Conservation (phyloP, 2,329 filamentous ascomycete species). For the Diaporthe velutina region DNA sequence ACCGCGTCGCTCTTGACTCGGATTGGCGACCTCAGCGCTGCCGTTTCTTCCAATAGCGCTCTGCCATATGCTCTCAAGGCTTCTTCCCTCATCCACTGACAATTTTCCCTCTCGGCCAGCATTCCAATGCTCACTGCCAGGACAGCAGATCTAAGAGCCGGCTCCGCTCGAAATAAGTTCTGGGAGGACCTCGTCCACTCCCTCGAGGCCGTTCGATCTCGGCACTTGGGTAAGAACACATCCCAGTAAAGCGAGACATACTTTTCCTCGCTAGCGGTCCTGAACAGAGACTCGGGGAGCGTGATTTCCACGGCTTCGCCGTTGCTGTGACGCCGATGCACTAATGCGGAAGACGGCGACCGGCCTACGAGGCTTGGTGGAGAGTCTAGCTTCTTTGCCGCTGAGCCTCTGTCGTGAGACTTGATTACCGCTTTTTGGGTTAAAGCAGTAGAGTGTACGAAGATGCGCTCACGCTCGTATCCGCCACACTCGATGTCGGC, state of each 20-base stretch:
- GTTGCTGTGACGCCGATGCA: slow-evolving; percentile 21
- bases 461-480: slow-evolving; percentile 44
- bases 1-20: slow-evolving; percentile 41
- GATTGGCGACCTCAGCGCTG: slow-evolving; percentile 36
- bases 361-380: not conserved
- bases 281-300: not conserved
- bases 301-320: not conserved
- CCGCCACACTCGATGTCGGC: slow-evolving; percentile 42
- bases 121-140: slow-evolving; percentile 36
- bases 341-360: slow-evolving; percentile 9
- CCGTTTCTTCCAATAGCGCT: slow-evolving; percentile 40
- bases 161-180: slow-evolving; percentile 39
- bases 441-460: slow-evolving; percentile 41
- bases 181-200: slow-evolving; percentile 42
- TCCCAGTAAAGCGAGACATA: slow-evolving; percentile 33
- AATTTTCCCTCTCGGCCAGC: slow-evolving; percentile 36
- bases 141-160: slow-evolving; percentile 38
- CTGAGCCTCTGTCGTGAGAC: not conserved
- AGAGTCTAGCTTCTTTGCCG: not conserved
- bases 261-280: slow-evolving; percentile 15
- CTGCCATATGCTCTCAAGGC: slow-evolving; percentile 41
- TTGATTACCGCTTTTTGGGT: not conserved
- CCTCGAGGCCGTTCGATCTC: slow-evolving; percentile 37
- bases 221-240: not conserved
- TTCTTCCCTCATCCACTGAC: slow-evolving; percentile 39